Base-by-base conservation (phyloP, 192 early-diverging fungal species). In the Coemansia sp. region DNA sequence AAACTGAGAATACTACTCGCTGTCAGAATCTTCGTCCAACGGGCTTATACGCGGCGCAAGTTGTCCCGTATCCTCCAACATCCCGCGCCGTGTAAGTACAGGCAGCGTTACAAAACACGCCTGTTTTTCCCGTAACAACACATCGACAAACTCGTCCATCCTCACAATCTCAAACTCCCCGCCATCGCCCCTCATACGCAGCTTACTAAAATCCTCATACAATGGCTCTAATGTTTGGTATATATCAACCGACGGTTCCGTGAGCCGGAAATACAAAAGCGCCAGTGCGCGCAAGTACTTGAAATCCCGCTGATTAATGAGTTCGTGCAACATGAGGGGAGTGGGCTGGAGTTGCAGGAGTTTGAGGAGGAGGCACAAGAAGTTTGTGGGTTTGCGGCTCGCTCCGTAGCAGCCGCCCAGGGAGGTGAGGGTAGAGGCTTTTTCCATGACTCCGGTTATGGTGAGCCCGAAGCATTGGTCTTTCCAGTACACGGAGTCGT, bases 401-500 rank as follows among this genome's bases (percentile, higher is more conserved):
- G 59, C 21, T 10, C 93, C 94, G 66, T 86, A 95, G 59, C 88
- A 85, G 12, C 95, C 95, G 40, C 95, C 95, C 47, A 98, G 86
- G 25, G 59, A 77, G 0, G 62, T 78, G 1, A 97, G 75, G 8
- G 80, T 85, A 12, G 89, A 87, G 15, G 94, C 97, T 64, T 92
- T 92, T 65, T 94, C 94, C 68, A 98, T 86, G 31, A 98, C 82
- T 19, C 92, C 88, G 28, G 91, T 93, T 36, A 93, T 92, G 48
- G 92, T 94, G 17, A 98, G 83, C 0, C 89, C 94, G 84, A 98
- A 99, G 78, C 94, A 96, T 22, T 90, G 85, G 59, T 98, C 93
- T 65, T 99, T 99, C 96, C 95, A 99, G 79, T 95, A 99, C 3
- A 91, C 74, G 34, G 88, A 91, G 60, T 97, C 93, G 71, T 92